phyloP scores from a whole-genome alignment of 2,329 filamentous ascomycete genomes.

The Xylariaceae sp. region DNA sequence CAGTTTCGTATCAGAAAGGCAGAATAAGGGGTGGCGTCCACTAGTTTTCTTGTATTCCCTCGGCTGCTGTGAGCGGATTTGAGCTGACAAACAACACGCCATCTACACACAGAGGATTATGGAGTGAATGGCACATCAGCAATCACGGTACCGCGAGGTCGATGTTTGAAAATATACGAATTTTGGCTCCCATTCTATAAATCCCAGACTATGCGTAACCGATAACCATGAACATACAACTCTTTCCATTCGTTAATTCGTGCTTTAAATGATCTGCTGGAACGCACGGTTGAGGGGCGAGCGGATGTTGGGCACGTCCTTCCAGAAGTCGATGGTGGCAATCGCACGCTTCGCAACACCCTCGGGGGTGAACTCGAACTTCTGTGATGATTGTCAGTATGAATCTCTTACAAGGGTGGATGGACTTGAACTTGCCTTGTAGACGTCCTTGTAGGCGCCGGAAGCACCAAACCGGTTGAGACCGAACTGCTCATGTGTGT shows the following conservation, averaged over 20 bases:
- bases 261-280: slow-evolving; percentile 80
- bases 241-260: neutral
- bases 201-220: slow-evolving; percentile 17
- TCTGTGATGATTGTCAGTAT: slow-evolving; percentile 51
- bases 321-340: slow-evolving; percentile 95
- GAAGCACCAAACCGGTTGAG: slow-evolving; percentile 98
- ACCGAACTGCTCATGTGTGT: slow-evolving; percentile 98
- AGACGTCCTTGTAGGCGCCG: slow-evolving; percentile 95
- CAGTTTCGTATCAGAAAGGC: too few species aligned
- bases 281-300: slow-evolving; percentile 97
- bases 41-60: too few species aligned
- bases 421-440: slow-evolving; percentile 58
- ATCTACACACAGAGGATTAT: too few species aligned
- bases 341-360: slow-evolving; percentile 92
- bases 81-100: too few species aligned
- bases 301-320: slow-evolving; percentile 82
- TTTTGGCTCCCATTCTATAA: slow-evolving; percentile 27
- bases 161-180: slow-evolving; percentile 16
- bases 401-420: slow-evolving; percentile 12
- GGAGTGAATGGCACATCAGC: too few species aligned
- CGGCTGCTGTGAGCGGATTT: too few species aligned
- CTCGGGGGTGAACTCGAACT: slow-evolving; percentile 99
- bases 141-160: too few species aligned
- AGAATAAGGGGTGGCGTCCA: too few species aligned
- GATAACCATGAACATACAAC: neutral